Base-by-base conservation (phyloP, 192 early-diverging fungal species). In the Blastocladiella britannica region DNA sequence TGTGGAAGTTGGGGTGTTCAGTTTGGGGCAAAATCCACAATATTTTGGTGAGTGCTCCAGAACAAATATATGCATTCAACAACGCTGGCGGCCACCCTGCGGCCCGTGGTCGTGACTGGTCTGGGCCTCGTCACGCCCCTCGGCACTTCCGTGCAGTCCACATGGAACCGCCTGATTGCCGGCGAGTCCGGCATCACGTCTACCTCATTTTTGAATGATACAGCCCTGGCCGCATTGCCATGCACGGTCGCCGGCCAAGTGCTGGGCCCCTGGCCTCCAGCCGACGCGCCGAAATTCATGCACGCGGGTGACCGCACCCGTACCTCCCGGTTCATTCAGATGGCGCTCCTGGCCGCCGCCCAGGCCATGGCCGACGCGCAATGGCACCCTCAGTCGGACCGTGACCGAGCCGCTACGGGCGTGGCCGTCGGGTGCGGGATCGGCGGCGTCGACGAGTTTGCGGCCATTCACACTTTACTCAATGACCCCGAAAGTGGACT, bases 351-450 rank as follows among this genome's bases (percentile, higher is more conserved):
- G 4, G 85, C 86, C 20, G 87, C 90, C 4, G 72, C 79, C 23
- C 81, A 91, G 73, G 93, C 93, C 4, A 67, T 97, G 30, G 58
- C 65, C 7, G 93, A 97, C 61, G 82, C 90, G 20, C 68, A 73
- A 12, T 97, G 85, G 87, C 62, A 63, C 8, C 72, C 69, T 0
- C 56, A 28, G 28, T 68, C 57, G 9, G 80, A 71, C 29, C 64
- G 70, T 47, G 80, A 78, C 53, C 77, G 75, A 62, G 69, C 81
- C 25, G 63, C 79, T 52, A 86, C 85, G 81, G 93, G 93, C 53
- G 89, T 93, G n/a, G 91, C 88, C 65, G 76, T 93, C 28, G 93
- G 93, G 51, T 88, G 87, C 1, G 91, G 93, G 6, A 91, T 97
- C 60, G 93, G 93, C 51, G 83, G 85, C 55, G 60, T 93, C 4